Evolutionary conservation across 352 stramenopile species (phyloP).

Genomic region (Thalassiosira hispida): DNA sequence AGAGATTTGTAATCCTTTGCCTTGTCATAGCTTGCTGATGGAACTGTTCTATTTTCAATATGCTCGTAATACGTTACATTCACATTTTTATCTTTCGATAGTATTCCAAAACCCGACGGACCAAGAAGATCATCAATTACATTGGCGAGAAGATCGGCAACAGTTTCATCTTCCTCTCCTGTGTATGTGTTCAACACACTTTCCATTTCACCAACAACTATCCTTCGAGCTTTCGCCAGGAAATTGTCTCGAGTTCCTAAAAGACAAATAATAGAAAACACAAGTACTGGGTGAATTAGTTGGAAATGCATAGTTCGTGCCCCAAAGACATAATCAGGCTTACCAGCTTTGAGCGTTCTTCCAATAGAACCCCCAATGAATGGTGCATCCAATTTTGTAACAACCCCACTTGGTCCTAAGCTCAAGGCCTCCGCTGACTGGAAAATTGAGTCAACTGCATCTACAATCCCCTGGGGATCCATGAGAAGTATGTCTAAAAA

Average conservation of each 20-base stretch:
- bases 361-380: conserved; percentile 21
- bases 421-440: conserved; percentile 20
- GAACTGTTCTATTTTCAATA: conserved; percentile 36
- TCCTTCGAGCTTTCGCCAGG: conserved; percentile 23
- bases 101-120: background rate
- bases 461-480: conserved; percentile 34
- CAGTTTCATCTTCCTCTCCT: conserved; percentile 11
- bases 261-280: background rate
- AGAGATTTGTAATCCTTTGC: no score
- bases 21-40: conserved; percentile 33
- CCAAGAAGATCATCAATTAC: background rate
- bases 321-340: no score
- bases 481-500: conserved; percentile 27
- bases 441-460: conserved; percentile 40
- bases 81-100: background rate
- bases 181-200: conserved; percentile 23
- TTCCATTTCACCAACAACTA: conserved; percentile 31
- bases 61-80: conserved; percentile 32
- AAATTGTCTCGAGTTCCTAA: conserved; percentile 13
- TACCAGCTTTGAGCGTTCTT: conserved; percentile 17
- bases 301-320: background rate
- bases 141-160: background rate
- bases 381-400: conserved; percentile 36
- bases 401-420: conserved; percentile 31
- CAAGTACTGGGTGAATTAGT: no score